A percentile compares a stretch with the other conserved stretches of the same genome.
phyloP scores from a whole-genome alignment of 345 rosid species.

The Abelmoschus esculentus region DNA sequence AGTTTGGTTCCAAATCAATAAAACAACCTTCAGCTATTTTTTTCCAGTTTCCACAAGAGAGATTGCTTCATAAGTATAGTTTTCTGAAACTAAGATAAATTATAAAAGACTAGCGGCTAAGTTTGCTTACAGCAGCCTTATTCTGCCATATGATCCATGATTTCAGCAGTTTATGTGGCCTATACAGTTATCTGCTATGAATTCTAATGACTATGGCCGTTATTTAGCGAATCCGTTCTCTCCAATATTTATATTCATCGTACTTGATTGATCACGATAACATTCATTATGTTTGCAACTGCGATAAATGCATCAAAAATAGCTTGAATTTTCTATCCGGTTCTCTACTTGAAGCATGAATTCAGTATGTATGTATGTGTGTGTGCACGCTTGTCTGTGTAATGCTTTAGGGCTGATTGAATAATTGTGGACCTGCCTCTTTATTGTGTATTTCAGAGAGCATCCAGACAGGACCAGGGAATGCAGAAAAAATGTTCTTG shows the following conservation, averaged over 20 bases:
- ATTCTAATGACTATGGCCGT: neutral
- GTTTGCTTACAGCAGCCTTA: too few species aligned
- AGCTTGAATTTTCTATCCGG: neutral
- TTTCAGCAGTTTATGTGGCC: neutral
- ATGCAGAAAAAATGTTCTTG: constrained; percentile 44
- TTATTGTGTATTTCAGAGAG: constrained; percentile 2
- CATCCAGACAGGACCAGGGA: constrained; percentile 24
- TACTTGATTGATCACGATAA: neutral
- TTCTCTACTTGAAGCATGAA: neutral
- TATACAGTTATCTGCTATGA: neutral
- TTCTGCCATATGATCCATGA: neutral
- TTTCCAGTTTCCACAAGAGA: too few species aligned
- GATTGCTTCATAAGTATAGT: too few species aligned
- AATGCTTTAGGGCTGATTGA: neutral
- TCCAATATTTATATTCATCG: neutral
- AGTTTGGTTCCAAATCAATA: neutral
- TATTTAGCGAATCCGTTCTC: neutral
- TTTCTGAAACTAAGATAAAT: too few species aligned
- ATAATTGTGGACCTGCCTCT: constrained; percentile 5
- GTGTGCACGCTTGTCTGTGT: too few species aligned
- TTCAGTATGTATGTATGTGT: neutral
- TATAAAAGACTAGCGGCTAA: too few species aligned
- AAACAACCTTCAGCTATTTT: neutral
- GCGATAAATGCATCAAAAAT: neutral
- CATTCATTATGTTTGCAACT: neutral